Base-by-base conservation (phyloP, 2,329 filamentous ascomycete species). In the Rutstroemia sydowiana region DNA sequence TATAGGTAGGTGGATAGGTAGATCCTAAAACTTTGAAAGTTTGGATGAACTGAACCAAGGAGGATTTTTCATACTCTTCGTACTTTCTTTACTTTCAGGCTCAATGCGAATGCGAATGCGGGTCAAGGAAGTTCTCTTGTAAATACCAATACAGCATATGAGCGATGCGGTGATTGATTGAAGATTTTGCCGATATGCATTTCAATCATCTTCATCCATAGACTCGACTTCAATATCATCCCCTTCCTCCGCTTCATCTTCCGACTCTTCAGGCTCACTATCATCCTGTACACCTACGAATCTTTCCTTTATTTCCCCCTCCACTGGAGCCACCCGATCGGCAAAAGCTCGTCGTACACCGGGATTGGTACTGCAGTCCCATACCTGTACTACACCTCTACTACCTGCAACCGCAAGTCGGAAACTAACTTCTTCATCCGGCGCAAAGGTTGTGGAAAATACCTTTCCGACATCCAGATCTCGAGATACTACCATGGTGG, bases 381-480 rank as follows among this genome's bases (percentile, higher is more conserved):
- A 98, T 48, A 98, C 84, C 68, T 95, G 88, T 65, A 97, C 83
- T 32, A 81, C 81, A 42, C 93, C 93, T 73, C 95, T 95, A 75
- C 91, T 97, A 51, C 93, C 93, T 6, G 92, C 93, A 16, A 98
- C 89, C 2, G 91, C 88, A 41, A 98, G 76, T 49, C 93, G 79
- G 77, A 97, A 98, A 21, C 88, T 87, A 9, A 97, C 90, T 70
- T 93, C 88, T 31, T 83, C 70, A 66, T 98, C 93, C 1, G 93
- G 92, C 3, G 87, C 93, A 68, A 97, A 98, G 6, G 79, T 80
- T 2, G 91, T 87, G 10, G 88, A 88, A 70, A 98, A 98, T 34
- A 98, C 87, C 71, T 92, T 95, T 55, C 93, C 93, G 16, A 98
- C 88, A 50, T 95, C 93, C 42, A 97, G 74, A 68, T 97, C 92